These are phyloP conservation scores for Tetracladium marchalianum DNA, from an alignment of 495 filamentous ascomycete species.

Conservation along the genomic window DNA sequence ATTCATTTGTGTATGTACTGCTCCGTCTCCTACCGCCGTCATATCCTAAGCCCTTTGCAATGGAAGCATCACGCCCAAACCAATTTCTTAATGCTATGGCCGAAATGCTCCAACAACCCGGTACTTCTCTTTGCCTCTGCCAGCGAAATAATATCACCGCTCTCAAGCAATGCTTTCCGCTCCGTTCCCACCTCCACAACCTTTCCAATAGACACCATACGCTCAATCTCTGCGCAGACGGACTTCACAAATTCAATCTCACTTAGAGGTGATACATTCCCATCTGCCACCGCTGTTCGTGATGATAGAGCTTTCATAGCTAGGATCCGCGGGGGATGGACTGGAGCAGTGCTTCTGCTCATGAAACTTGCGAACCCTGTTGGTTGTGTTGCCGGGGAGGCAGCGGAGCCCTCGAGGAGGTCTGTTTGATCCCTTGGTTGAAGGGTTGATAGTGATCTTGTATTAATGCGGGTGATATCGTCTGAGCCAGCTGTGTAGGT, in stretches of 20 bases:
- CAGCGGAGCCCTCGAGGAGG: slow-evolving; percentile 5
- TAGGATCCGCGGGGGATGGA: slow-evolving; percentile 16
- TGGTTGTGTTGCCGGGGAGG: slow-evolving; percentile 1
- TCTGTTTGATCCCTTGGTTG: slow-evolving; percentile 15
- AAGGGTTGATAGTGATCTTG: slow-evolving; percentile 59
- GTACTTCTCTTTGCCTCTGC: slow-evolving; percentile 82
- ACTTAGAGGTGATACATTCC: slow-evolving; percentile 33
- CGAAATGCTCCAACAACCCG: slow-evolving; percentile 72
- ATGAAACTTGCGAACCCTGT: slow-evolving; percentile 14
- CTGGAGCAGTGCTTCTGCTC: slow-evolving; percentile 16
- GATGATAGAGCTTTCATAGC: slow-evolving; percentile 54
- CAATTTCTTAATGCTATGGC: slow-evolving; percentile 80
- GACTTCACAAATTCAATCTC: slow-evolving; percentile 61
- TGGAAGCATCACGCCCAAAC: slow-evolving; percentile 60
- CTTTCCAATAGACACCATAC: slow-evolving; percentile 15
- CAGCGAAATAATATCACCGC: slow-evolving; percentile 69
- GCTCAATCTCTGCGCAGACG: slow-evolving; percentile 48
- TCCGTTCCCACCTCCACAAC: slow-evolving; percentile 22
- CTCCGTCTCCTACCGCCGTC: too few species aligned
- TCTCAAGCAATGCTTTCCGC: slow-evolving; percentile 42
- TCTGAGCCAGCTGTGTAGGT: slow-evolving; percentile 57
- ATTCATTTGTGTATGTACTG: too few species aligned
- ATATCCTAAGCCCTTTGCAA: too few species aligned
- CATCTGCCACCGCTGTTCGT: slow-evolving; percentile 31
- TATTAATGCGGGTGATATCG: slow-evolving; percentile 70